Evolutionary conservation across 176 grass and related monocot genomes (phyloP).

Genomic region (Areca catechu): DNA sequence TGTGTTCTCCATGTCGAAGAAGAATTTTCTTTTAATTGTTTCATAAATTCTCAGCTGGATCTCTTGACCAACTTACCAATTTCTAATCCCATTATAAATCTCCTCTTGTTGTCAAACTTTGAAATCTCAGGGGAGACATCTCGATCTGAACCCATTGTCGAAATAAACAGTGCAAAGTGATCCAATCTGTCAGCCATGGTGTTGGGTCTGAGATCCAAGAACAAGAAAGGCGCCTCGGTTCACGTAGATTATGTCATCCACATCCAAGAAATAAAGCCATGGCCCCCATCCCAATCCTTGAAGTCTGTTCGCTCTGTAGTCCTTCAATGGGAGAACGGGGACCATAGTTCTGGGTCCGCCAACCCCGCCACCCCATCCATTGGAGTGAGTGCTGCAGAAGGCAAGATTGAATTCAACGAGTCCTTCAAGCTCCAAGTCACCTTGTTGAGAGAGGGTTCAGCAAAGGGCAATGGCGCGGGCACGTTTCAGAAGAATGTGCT

Average conservation of each 20-base stretch:
- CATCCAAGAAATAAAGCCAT: slow-evolving; percentile 91
- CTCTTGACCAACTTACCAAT: background rate
- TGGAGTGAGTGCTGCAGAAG: slow-evolving; percentile 28
- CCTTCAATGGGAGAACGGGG: slow-evolving; percentile 80
- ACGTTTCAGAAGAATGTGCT: slow-evolving; percentile 83
- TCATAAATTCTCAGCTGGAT: background rate
- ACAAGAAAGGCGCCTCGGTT: slow-evolving; percentile 49
- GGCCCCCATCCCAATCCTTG: slow-evolving; percentile 80
- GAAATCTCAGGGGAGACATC: background rate
- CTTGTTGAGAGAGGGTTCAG: slow-evolving; percentile 68
- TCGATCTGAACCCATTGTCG: background rate
- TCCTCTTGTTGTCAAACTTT: background rate
- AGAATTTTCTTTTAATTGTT: slow-evolving; percentile 2
- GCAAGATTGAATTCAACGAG: slow-evolving; percentile 87
- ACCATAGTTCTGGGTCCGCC: slow-evolving; percentile 58
- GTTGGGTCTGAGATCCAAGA: slow-evolving; percentile 70
- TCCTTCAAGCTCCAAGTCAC: slow-evolving; percentile 62
- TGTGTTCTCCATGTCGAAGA: no score
- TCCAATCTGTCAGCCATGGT: slow-evolving; percentile 48
- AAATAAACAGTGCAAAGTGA: background rate
- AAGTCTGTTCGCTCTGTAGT: slow-evolving; percentile 69
- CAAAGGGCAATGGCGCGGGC: slow-evolving; percentile 38
- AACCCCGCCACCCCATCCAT: slow-evolving; percentile 39
- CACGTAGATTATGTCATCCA: slow-evolving; percentile 74
- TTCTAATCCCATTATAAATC: background rate